phyloP scores from a whole-genome alignment of 2,329 filamentous ascomycete genomes.

The Alternaria gaisen region DNA sequence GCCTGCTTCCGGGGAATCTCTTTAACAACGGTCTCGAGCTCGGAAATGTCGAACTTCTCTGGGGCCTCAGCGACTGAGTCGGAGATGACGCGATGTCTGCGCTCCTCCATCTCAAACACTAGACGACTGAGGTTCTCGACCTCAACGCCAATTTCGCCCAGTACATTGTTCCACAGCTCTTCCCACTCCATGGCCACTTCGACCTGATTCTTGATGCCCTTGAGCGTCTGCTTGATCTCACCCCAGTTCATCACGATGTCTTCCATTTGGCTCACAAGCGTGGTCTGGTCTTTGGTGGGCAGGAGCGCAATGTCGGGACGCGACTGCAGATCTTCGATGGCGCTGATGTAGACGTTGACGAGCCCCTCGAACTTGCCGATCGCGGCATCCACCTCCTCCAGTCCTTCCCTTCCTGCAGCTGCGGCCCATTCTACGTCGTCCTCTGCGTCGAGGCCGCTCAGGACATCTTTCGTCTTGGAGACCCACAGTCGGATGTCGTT shows the following conservation, averaged over 20 bases:
- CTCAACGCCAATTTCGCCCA: constrained; percentile 92
- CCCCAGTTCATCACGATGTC: constrained; percentile 84
- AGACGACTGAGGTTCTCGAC: constrained; percentile 80
- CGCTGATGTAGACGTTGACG: constrained; percentile 89
- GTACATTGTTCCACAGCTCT: constrained; percentile 91
- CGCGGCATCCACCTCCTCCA: constrained; percentile 73
- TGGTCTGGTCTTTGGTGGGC: constrained; percentile 73
- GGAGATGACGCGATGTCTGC: constrained; percentile 78
- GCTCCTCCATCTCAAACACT: constrained; percentile 98
- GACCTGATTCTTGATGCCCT: constrained; percentile 85
- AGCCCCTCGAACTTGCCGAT: constrained; percentile 87
- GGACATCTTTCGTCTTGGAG: constrained; percentile 86
- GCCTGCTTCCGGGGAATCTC: constrained; percentile 71
- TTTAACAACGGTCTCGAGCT: constrained; percentile 92
- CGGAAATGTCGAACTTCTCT: constrained; percentile 77
- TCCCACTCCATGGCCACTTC: constrained; percentile 99
- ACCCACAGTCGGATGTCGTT: constrained; percentile 97
- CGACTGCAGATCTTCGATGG: constrained; percentile 89
- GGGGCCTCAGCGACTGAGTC: constrained; percentile 69
- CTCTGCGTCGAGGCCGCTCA: constrained; percentile 88
- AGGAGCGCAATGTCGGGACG: constrained; percentile 79
- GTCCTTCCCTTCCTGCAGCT: constrained; percentile 83
- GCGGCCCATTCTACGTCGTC: constrained; percentile 97
- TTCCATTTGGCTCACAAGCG: constrained; percentile 89
- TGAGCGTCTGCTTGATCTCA: constrained; percentile 78